Conservation (phyloP, 306 rosid genomes). For the Malus sieversii region DNA sequence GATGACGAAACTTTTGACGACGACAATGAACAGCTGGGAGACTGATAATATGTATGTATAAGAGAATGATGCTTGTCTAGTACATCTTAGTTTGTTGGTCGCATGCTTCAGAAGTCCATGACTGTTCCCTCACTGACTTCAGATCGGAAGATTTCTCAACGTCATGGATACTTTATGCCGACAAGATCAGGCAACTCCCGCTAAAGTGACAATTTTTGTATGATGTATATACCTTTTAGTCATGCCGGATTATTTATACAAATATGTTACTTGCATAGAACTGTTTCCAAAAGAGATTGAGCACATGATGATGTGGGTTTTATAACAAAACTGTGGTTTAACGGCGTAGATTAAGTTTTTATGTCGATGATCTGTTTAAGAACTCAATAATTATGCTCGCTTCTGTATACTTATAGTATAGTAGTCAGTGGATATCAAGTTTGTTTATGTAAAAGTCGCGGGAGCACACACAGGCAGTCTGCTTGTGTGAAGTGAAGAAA, state of each 20-base stretch:
- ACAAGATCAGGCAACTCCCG: neutral
- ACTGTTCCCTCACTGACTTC: neutral
- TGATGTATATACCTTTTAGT: neutral
- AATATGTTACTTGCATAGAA: neutral
- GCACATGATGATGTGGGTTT: neutral
- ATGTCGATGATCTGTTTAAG: neutral
- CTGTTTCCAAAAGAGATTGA: neutral
- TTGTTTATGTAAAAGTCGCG: neutral
- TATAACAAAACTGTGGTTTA: neutral
- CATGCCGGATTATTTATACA: neutral
- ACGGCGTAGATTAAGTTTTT: neutral
- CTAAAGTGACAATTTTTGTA: neutral
- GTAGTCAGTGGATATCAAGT: neutral
- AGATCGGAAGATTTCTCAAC: neutral
- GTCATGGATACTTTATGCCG: neutral
- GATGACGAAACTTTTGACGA: conserved; percentile 52
- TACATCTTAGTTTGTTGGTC: neutral
- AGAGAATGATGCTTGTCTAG: neutral
- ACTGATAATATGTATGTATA: neutral
- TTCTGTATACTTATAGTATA: neutral
- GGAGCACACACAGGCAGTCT: neutral
- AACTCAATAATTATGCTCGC: neutral
- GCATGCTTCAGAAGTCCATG: neutral
- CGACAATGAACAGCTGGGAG: conserved; percentile 18
- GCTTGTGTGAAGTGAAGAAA: neutral